Conservation (phyloP, 768 basidiomycete genomes). For the Leccinum disarticulatum region DNA sequence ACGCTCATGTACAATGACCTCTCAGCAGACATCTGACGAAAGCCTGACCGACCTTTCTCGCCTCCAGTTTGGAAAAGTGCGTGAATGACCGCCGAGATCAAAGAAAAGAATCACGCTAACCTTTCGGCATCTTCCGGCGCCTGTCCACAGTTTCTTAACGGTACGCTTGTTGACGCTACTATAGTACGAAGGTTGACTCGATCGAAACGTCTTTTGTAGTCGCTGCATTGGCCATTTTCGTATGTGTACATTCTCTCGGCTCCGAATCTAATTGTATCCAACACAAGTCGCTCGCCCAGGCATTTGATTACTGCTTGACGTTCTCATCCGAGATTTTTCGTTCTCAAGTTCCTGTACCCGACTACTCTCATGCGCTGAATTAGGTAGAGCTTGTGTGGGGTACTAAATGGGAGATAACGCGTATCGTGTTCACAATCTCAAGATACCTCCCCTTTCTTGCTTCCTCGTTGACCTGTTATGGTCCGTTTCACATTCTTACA, state of each 20-base stretch:
- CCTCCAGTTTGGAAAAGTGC: slow-evolving; percentile 24
- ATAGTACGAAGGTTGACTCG: not conserved
- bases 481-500: slow-evolving; percentile 6
- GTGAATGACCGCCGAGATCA: not conserved
- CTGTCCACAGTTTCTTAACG: slow-evolving; percentile 18
- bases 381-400: too few species aligned
- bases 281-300: too few species aligned
- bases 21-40: not conserved
- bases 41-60: slow-evolving; percentile 11
- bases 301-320: too few species aligned
- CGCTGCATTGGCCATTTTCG: too few species aligned
- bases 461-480: slow-evolving; percentile 18
- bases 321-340: too few species aligned
- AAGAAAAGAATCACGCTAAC: not conserved
- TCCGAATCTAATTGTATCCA: too few species aligned
- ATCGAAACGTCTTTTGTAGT: too few species aligned
- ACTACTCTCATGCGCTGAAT: too few species aligned
- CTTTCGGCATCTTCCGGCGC: not conserved
- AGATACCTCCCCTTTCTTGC: slow-evolving; percentile 15
- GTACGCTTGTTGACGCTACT: slow-evolving; percentile 2
- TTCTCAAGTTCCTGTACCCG: too few species aligned
- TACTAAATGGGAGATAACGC: too few species aligned
- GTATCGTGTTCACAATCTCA: too few species aligned
- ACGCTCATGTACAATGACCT: slow-evolving; percentile 6
- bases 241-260: too few species aligned